Conservation (phyloP, 106 monocot species). For the Apostasia ramifera region DNA sequence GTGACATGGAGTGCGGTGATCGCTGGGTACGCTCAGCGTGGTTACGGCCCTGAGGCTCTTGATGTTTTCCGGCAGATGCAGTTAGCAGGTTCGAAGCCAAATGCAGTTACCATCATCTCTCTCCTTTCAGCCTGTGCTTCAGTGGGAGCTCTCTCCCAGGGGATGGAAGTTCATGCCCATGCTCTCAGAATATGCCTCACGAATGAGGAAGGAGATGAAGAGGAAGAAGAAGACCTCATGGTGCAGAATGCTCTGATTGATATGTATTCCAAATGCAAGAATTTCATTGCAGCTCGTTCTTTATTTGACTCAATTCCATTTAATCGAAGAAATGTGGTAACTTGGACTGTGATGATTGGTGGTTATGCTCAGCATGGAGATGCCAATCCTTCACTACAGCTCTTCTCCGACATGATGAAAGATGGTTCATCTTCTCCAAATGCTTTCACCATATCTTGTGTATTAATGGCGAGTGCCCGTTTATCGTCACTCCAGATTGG, state of each 20-base stretch:
- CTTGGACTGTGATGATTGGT: slow-evolving; percentile 90
- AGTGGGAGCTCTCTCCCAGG: slow-evolving; percentile 51
- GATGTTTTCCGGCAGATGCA: slow-evolving; percentile 70
- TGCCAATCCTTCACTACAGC: slow-evolving; percentile 47
- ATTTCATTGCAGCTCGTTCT: slow-evolving; percentile 26
- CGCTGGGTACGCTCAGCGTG: slow-evolving; percentile 76
- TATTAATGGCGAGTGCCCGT: slow-evolving; percentile 62
- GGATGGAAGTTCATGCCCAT: slow-evolving; percentile 73
- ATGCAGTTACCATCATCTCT: slow-evolving; percentile 79
- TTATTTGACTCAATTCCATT: slow-evolving; percentile 41
- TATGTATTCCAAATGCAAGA: slow-evolving; percentile 84
- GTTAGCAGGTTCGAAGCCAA: slow-evolving; percentile 40
- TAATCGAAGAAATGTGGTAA: slow-evolving; percentile 48
- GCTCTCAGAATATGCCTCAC: slow-evolving; percentile 49
- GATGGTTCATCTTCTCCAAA: slow-evolving; percentile 31
- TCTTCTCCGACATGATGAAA: slow-evolving; percentile 57
- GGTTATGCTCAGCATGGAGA: slow-evolving; percentile 89
- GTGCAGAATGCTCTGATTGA: slow-evolving; percentile 72
- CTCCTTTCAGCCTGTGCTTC: slow-evolving; percentile 83
- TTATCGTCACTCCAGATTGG: slow-evolving; percentile 45
- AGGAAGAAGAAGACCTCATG: slow-evolving; percentile 58
- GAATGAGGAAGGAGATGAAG: slow-evolving; percentile 20
- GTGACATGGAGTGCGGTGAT: slow-evolving; percentile 90
- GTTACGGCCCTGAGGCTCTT: slow-evolving; percentile 49
- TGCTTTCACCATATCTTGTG: slow-evolving; percentile 70